Evolutionary conservation across 2,329 filamentous ascomycete genomes (phyloP).

Genomic region (Alternaria ventricosa): DNA sequence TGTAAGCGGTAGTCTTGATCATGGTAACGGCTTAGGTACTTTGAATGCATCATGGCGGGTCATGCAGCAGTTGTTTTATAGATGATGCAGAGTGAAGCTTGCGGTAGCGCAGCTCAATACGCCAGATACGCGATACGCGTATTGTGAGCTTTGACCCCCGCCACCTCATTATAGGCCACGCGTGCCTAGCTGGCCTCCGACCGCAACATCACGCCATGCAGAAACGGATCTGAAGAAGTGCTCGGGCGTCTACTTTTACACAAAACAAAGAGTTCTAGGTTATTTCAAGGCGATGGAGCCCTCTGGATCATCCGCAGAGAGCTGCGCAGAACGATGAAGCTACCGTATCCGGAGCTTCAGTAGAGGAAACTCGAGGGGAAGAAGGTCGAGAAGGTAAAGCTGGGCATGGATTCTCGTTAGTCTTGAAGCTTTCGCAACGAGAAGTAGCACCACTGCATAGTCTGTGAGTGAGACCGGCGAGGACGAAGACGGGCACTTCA

Average conservation of each 20-base stretch:
- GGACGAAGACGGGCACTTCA: too few species aligned
- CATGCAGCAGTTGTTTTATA: background rate
- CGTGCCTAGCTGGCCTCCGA: background rate
- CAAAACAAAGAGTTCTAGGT: background rate
- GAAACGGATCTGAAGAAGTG: background rate
- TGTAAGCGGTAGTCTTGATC: background rate
- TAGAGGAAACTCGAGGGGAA: too few species aligned
- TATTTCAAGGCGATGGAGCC: too few species aligned
- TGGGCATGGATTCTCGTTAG: too few species aligned
- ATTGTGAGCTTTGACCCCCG: background rate
- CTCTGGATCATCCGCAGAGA: too few species aligned
- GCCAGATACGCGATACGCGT: background rate
- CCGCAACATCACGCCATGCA: background rate
- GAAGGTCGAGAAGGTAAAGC: too few species aligned
- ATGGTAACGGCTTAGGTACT: background rate
- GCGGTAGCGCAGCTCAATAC: background rate
- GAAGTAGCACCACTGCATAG: too few species aligned
- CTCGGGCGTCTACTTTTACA: background rate
- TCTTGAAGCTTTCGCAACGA: too few species aligned
- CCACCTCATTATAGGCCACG: background rate
- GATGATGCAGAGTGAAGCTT: background rate
- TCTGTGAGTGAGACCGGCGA: too few species aligned
- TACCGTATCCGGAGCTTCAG: too few species aligned
- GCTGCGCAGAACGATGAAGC: too few species aligned
- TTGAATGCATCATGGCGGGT: background rate